Base-by-base conservation (phyloP, 805 yeast genomes). In the Monosporozyma unispora region DNA sequence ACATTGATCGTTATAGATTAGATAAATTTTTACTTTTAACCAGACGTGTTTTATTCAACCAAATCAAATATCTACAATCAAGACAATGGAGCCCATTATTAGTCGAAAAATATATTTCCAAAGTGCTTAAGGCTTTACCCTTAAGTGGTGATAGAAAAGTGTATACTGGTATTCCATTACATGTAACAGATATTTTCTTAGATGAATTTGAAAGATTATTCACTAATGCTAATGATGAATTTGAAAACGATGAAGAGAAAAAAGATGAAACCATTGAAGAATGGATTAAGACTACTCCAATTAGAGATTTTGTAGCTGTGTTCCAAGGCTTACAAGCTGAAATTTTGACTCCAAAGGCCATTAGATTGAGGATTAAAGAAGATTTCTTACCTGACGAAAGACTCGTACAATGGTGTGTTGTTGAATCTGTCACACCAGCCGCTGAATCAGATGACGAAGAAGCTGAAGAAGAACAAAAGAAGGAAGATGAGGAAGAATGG, bases 1-100 rank as follows among this genome's bases (percentile, higher is more conserved):
- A 74, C 7, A 77, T 93, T 48, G 98, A 91, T 68, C 83, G 84
- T 50, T 74, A 73, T 79, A 80, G 99, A 70, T 64, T 90, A 48
- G 96, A 93, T 68, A 93, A 93, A 69, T 93, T 76, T 67, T 79
- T 86, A 57, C 68, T 90, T 68, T 71, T 93, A 57, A 76, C 90
- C 54, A 81, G 99, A 73, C 76, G 89, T 60, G 84, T 81, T 7
- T 67, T 87, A 23, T 78, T 80, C 54, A 83, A 80, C 58, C 80
- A 78, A 56, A 72, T 93, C 56, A 73, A 71, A 55, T 76, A 81
- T 56, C 69, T 90, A 35, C 64, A 71, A 46, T 52, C 58, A 2
- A 73, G 77, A 49, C 63, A 74, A 2, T 89, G 91, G 88, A 73
- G 77, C 49, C 66, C 58, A 8, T 59, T 66, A 3, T 57, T 77